Conservation (phyloP, 139 green algal species). For the Zygnema cylindricum region DNA sequence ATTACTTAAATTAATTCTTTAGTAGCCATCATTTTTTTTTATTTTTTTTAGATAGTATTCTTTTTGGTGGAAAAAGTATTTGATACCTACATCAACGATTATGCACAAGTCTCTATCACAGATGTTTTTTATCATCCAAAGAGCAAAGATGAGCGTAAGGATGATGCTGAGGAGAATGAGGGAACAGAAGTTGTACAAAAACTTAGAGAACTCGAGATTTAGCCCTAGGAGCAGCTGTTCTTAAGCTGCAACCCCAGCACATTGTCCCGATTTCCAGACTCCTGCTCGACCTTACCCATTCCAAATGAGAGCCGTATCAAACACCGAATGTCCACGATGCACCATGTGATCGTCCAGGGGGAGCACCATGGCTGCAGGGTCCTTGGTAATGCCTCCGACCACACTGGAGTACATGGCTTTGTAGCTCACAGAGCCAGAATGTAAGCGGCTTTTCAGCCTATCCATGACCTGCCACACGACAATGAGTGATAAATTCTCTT, state of each 20-base stretch:
- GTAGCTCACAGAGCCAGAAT: conserved; percentile 31
- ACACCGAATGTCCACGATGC: conserved; percentile 83
- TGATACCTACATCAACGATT: too few species aligned
- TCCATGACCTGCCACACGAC: conserved; percentile 38
- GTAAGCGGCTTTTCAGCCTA: conserved; percentile 22
- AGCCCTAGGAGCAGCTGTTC: background rate
- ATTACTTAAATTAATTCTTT: too few species aligned
- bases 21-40: too few species aligned
- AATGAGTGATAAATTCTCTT: too few species aligned
- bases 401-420: conserved; percentile 60
- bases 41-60: too few species aligned
- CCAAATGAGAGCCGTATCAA: conserved; percentile 73
- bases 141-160: too few species aligned
- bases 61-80: too few species aligned
- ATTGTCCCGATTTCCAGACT: background rate
- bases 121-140: too few species aligned
- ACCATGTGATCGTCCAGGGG: conserved; percentile 89
- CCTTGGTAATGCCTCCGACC: conserved; percentile 55
- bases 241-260: background rate
- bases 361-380: conserved; percentile 62
- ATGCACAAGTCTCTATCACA: too few species aligned
- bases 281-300: conserved; percentile 25
- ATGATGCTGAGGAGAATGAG: too few species aligned
- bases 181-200: background rate
- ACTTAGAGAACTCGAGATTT: background rate